Percentiles rank a stretch among this genome's conserved stretches.
Conservation (phyloP, 1,284 basidiomycete genomes). For the Rugosomyces carneus region DNA sequence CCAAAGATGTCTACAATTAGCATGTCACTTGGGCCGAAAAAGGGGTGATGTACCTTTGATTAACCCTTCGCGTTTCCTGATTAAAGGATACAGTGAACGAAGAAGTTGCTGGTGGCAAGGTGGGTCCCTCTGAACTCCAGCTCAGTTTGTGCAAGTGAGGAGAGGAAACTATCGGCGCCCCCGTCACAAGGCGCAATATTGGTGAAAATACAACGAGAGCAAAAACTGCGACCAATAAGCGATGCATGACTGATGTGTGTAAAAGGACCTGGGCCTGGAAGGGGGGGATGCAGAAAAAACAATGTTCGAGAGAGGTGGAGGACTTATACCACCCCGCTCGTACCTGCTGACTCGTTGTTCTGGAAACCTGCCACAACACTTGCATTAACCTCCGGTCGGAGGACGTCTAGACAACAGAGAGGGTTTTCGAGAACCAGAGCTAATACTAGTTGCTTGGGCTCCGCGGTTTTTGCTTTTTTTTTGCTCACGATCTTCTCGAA, state of each 20-base stretch:
- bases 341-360: neutral
- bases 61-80: no score
- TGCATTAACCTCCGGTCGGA: neutral
- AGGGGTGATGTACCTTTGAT: no score
- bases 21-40: no score
- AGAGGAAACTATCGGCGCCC: slow-evolving; percentile 8
- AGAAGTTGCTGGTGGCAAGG: neutral
- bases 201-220: slow-evolving; percentile 12
- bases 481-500: slow-evolving; percentile 1
- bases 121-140: neutral
- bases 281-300: neutral
- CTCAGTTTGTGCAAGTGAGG: slow-evolving; percentile 1
- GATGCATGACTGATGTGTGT: slow-evolving; percentile 8
- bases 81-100: no score
- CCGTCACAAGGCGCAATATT: slow-evolving; percentile 9
- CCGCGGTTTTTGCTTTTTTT: slow-evolving; percentile 8
- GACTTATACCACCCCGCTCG: neutral
- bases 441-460: slow-evolving; percentile 3
- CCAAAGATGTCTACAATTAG: no score
- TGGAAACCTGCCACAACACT: neutral
- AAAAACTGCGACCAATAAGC: slow-evolving; percentile 10
- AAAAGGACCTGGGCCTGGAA: neutral
- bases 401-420: slow-evolving; percentile 6
- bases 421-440: slow-evolving; percentile 1
- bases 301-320: neutral